Percentiles rank a stretch among this genome's conserved stretches.
These are phyloP conservation scores for Otatea glauca DNA, from an alignment of 176 grass and related monocot genomes.

Conservation along the genomic window DNA sequence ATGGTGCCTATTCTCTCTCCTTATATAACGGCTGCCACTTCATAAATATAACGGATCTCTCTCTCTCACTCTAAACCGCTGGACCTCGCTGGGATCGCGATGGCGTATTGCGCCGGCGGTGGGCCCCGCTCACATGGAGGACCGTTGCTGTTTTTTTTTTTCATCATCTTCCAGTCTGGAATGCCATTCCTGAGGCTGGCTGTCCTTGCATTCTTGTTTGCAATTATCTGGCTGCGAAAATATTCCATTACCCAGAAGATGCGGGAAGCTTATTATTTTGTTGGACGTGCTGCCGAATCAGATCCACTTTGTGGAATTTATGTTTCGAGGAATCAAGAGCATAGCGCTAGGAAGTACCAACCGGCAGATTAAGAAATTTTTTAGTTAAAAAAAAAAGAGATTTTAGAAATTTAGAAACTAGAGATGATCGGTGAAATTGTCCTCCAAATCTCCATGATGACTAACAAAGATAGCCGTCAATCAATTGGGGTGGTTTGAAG, in stretches of 20 bases:
- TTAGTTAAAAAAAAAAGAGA: no score
- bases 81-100: conserved; percentile 59
- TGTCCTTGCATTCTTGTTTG: neutral
- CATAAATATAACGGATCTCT: conserved; percentile 44
- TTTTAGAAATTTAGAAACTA: no score
- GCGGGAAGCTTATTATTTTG: neutral
- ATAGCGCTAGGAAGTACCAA: no score
- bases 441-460: no score
- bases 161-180: conserved; percentile 42
- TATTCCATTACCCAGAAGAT: neutral
- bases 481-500: no score
- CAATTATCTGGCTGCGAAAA: conserved; percentile 15
- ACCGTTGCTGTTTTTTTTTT: conserved; percentile 34
- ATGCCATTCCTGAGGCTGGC: conserved; percentile 19
- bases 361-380: no score
- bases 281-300: conserved; percentile 13
- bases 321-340: no score
- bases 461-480: no score
- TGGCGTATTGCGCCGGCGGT: conserved; percentile 43
- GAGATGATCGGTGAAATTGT: no score
- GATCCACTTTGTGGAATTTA: no score
- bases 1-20: neutral
- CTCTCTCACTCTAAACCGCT: conserved; percentile 35
- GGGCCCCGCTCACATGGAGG: conserved; percentile 52
- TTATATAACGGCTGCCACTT: conserved; percentile 32